Percentiles rank a stretch among this genome's conserved stretches.
Conservation (phyloP, 768 basidiomycete genomes). For the Gymnopilus junonius region DNA sequence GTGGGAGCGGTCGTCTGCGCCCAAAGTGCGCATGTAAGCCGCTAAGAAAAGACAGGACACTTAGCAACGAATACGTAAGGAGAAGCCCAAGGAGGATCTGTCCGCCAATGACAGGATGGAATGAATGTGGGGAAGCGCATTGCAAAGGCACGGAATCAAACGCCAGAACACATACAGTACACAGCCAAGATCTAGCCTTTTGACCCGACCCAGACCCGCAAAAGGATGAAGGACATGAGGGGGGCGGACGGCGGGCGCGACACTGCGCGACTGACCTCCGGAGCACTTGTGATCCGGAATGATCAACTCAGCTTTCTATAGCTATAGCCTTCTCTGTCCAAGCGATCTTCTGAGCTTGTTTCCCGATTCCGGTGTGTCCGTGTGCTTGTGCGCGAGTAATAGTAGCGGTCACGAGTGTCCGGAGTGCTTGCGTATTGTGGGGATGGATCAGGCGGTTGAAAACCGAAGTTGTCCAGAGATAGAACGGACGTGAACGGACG, state of each 20-base stretch:
- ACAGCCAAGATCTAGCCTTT: not conserved
- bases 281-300: conserved; percentile 30
- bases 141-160: conserved; percentile 29
- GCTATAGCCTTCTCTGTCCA: conserved; percentile 34
- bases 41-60: conserved; percentile 49
- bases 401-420: conserved; percentile 13
- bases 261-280: conserved; percentile 6
- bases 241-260: not conserved
- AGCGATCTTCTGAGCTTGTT: conserved; percentile 39
- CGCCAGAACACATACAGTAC: conserved; percentile 6
- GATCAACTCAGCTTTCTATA: conserved; percentile 25
- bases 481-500: conserved; percentile 36
- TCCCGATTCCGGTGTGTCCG: conserved; percentile 30
- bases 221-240: not conserved
- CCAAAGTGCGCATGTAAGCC: conserved; percentile 47
- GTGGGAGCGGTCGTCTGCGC: conserved; percentile 57
- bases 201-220: not conserved
- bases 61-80: conserved; percentile 60
- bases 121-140: conserved; percentile 47
- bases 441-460: conserved; percentile 30
- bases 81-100: conserved; percentile 42
- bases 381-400: conserved; percentile 20
- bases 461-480: conserved; percentile 31
- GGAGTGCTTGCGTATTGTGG: conserved; percentile 20
- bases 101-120: conserved; percentile 39